Evolutionary conservation across 768 basidiomycete genomes (phyloP).

Genomic region (Tulasnella sp.): DNA sequence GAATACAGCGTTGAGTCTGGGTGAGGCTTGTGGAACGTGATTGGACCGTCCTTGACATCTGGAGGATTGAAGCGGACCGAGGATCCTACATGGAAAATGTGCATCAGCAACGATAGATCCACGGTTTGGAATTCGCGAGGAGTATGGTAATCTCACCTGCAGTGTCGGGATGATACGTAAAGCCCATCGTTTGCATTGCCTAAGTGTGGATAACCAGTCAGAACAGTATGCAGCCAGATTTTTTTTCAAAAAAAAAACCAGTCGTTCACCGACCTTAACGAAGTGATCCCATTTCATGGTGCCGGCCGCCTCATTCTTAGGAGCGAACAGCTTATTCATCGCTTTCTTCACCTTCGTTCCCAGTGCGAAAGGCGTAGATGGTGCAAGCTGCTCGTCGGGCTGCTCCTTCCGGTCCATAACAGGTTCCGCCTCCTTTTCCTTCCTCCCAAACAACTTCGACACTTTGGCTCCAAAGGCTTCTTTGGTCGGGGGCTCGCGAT

Average conservation of each 20-base stretch:
- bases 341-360: constrained; percentile 43
- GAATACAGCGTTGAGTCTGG: constrained; percentile 56
- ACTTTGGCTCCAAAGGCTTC: constrained; percentile 33
- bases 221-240: constrained; percentile 1
- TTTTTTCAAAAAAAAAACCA: background rate
- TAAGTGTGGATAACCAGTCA: constrained; percentile 22
- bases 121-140: background rate
- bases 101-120: too few relatives aligned
- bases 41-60: constrained; percentile 45
- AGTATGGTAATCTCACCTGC: constrained; percentile 39
- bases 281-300: constrained; percentile 75
- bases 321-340: constrained; percentile 57
- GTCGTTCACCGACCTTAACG: constrained; percentile 40
- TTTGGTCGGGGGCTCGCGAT: constrained; percentile 32
- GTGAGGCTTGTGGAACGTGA: constrained; percentile 72
- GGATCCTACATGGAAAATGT: constrained; percentile 21
- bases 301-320: constrained; percentile 44
- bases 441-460: constrained; percentile 22
- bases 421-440: constrained; percentile 28
- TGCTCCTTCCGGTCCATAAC: constrained; percentile 38
- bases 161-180: constrained; percentile 57
- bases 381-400: constrained; percentile 39
- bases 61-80: constrained; percentile 77
- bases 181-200: constrained; percentile 74
- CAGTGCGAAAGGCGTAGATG: constrained; percentile 3